A percentile compares a stretch with the other conserved stretches of the same genome.
Conservation (phyloP, 345 rosid species). For the Citrus glauca region DNA sequence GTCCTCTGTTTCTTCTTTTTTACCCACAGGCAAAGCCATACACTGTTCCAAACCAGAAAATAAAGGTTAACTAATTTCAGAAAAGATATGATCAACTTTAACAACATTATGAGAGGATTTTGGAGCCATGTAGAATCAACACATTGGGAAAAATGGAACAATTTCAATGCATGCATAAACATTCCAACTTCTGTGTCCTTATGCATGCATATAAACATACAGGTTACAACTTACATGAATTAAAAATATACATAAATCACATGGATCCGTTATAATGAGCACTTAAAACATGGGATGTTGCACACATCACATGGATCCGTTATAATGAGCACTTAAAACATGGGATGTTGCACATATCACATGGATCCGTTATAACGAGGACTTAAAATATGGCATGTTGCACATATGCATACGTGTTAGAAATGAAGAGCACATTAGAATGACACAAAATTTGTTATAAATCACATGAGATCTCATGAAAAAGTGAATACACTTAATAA, state of each 20-base stretch:
- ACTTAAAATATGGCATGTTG: not conserved
- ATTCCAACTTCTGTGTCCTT: not conserved
- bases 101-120: not conserved
- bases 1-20: slow-evolving; percentile 51
- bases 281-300: not conserved
- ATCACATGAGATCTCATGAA: not conserved
- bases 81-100: not conserved
- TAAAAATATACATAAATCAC: not conserved
- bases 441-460: not conserved
- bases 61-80: not conserved
- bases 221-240: not conserved
- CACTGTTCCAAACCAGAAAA: slow-evolving; percentile 46
- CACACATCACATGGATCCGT: not conserved
- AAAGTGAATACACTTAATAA: not conserved
- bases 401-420: not conserved
- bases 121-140: not conserved
- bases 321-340: not conserved
- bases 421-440: not conserved
- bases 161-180: not conserved
- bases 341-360: not conserved
- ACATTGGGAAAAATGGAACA: not conserved
- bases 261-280: not conserved
- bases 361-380: not conserved
- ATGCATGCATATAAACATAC: not conserved
- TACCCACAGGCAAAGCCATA: slow-evolving; percentile 46